phyloP scores from a whole-genome alignment of 2,329 filamentous ascomycete genomes.

The Penicillium concentricum region DNA sequence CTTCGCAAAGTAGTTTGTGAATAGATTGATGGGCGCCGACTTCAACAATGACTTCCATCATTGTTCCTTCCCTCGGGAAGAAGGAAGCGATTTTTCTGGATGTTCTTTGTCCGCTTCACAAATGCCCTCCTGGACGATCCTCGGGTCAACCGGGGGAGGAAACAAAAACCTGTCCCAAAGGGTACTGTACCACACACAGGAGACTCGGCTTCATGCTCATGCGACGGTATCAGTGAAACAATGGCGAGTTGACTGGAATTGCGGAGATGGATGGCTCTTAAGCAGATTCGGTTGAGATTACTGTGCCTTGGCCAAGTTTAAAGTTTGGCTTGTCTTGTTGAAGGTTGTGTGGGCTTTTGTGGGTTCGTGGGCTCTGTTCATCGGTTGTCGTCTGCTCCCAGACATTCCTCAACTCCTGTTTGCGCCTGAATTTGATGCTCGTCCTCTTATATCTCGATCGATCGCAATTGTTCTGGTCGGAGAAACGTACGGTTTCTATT shows the following conservation, averaged over 20 bases:
- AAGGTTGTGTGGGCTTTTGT: constrained; percentile 11
- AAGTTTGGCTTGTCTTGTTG: constrained; percentile 11
- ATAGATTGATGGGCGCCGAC: constrained; percentile 60
- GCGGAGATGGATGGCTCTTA: constrained; percentile 25
- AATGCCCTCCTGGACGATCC: constrained; percentile 59
- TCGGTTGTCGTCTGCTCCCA: constrained; percentile 6
- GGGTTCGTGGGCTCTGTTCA: constrained; percentile 17
- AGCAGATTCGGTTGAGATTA: constrained; percentile 13
- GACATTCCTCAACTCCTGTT: constrained; percentile 19
- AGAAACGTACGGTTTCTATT: constrained; percentile 4
- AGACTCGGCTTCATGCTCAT: constrained; percentile 47
- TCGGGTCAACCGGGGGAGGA: constrained; percentile 61
- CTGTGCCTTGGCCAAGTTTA: constrained; percentile 7
- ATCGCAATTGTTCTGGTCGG: constrained; percentile 11
- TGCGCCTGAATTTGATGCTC: background rate
- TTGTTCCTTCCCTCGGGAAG: constrained; percentile 40
- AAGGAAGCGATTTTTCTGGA: constrained; percentile 84
- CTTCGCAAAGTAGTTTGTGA: constrained; percentile 52
- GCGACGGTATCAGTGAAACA: constrained; percentile 12
- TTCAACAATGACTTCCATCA: constrained; percentile 27
- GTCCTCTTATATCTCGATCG: background rate
- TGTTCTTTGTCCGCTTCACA: constrained; percentile 84
- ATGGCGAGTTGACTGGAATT: constrained; percentile 21
- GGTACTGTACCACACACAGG: constrained; percentile 77
- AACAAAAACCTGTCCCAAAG: constrained; percentile 93